These are phyloP conservation scores for Lactuca saligna DNA, from an alignment of 129 eudicot species.

Conservation along the genomic window DNA sequence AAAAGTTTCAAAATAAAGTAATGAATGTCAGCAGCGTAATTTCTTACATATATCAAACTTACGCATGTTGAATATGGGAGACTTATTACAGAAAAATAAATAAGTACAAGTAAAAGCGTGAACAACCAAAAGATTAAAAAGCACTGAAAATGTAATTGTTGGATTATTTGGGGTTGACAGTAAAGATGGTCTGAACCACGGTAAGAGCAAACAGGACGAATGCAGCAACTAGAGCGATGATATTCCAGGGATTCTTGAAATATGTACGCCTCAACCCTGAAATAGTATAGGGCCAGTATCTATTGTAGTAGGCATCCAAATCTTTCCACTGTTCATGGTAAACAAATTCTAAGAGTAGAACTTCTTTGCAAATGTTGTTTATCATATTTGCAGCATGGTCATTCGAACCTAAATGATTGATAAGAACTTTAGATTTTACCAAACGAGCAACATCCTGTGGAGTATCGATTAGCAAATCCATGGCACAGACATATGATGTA, in stretches of 20 bases:
- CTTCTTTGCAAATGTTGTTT: constrained; percentile 13
- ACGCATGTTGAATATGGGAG: background rate
- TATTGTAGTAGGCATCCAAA: background rate
- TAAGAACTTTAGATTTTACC: background rate
- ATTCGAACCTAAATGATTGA: background rate
- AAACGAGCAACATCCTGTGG: constrained; percentile 1
- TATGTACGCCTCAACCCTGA: background rate
- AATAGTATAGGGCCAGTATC: background rate
- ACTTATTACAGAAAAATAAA: background rate
- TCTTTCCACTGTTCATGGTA: background rate
- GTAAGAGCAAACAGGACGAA: background rate
- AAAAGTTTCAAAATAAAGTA: too few relatives aligned
- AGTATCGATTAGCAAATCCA: background rate
- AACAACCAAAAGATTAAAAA: background rate
- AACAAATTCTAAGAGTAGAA: background rate
- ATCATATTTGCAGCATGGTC: constrained; percentile 13
- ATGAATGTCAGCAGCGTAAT: too few relatives aligned
- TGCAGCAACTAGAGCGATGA: background rate
- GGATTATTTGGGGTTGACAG: background rate
- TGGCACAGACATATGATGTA: background rate
- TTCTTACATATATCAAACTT: background rate
- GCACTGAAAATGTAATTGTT: background rate
- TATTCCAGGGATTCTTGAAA: background rate
- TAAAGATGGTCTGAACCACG: background rate
- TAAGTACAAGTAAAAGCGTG: too few relatives aligned